phyloP scores from a whole-genome alignment of 2,329 filamentous ascomycete genomes.

The Didymosphaeria variabile region DNA sequence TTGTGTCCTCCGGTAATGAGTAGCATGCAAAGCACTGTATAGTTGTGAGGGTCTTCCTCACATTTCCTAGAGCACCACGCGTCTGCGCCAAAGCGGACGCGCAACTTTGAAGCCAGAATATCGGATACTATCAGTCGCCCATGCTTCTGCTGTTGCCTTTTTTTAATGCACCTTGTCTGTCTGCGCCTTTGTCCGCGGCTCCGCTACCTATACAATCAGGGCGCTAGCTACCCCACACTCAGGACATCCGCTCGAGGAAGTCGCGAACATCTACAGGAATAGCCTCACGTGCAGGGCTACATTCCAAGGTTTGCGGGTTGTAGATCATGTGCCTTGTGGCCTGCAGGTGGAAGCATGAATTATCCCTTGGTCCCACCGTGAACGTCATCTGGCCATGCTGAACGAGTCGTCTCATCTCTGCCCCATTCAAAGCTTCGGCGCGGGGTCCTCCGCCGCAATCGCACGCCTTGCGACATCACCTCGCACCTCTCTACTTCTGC shows the following conservation, averaged over 20 bases:
- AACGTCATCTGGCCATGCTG: not conserved
- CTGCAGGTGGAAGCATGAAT: not conserved
- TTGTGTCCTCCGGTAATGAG: too few species aligned
- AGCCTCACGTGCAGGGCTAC: not conserved
- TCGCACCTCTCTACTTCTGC: not conserved
- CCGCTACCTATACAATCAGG: not conserved
- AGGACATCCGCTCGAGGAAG: not conserved
- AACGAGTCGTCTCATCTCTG: not conserved
- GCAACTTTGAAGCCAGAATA: not conserved
- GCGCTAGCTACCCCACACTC: slow-evolving; percentile 1
- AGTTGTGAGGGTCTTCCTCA: too few species aligned
- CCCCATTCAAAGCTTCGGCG: slow-evolving; percentile 6
- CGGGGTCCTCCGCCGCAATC: slow-evolving; percentile 13
- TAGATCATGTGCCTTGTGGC: not conserved
- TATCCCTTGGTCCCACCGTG: not conserved
- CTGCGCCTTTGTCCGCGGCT: not conserved
- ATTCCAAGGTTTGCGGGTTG: not conserved
- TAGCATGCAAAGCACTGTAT: too few species aligned
- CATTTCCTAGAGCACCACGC: too few species aligned
- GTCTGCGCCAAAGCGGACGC: not conserved
- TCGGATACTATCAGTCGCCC: not conserved
- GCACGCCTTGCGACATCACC: not conserved
- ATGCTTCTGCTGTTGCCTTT: not conserved
- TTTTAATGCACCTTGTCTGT: not conserved
- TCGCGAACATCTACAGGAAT: not conserved